Percentiles rank a stretch among this genome's conserved stretches.
Conservation (phyloP, 306 rosid species). For the Aeschynomene evenia region DNA sequence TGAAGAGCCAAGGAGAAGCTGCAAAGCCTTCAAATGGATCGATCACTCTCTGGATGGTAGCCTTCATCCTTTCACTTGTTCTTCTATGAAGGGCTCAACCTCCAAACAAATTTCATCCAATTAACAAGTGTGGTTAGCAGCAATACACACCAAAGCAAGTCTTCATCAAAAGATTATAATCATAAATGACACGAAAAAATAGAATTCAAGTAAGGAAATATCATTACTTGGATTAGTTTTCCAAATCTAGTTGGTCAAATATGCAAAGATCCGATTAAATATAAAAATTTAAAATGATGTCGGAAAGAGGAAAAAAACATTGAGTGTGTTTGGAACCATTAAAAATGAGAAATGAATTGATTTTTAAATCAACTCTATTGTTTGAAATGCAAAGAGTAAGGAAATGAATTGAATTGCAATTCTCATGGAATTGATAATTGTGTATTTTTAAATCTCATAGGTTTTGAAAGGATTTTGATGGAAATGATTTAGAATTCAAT, state of each 20-base stretch:
- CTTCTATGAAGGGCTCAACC: neutral
- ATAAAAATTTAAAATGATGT: neutral
- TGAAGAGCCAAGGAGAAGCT: neutral
- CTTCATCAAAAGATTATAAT: neutral
- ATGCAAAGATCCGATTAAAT: neutral
- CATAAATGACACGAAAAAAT: neutral
- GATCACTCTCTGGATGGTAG: neutral
- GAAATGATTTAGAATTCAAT: too few species aligned
- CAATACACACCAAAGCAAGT: neutral
- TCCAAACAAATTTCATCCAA: neutral
- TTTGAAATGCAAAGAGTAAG: too few species aligned
- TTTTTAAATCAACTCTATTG: too few species aligned
- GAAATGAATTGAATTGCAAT: too few species aligned
- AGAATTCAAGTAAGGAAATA: constrained; percentile 3
- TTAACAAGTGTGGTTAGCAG: neutral
- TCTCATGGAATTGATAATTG: too few species aligned
- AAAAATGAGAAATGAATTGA: too few species aligned
- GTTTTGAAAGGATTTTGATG: too few species aligned
- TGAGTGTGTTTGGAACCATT: too few species aligned
- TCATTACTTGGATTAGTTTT: neutral
- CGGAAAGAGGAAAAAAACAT: too few species aligned
- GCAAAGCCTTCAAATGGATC: neutral
- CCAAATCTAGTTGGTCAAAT: neutral
- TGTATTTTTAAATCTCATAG: too few species aligned
- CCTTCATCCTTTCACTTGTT: neutral